Conservation (phyloP, 805 yeast genomes). For the Barnettozyma siamensis region DNA sequence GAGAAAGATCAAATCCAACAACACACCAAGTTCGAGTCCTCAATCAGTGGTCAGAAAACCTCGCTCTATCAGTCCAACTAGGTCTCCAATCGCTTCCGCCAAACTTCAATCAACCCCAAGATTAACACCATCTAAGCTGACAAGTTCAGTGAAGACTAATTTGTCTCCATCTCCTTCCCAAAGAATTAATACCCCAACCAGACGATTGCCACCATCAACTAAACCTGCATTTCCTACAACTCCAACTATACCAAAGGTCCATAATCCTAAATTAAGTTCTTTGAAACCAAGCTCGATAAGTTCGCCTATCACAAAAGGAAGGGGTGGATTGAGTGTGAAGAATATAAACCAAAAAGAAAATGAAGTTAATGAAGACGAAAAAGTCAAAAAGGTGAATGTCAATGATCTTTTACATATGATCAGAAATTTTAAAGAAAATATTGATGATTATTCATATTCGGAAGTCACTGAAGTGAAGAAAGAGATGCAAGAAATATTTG, state of each 20-base stretch:
- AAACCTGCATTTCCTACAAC: background rate
- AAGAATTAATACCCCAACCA: background rate
- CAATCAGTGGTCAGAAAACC: background rate
- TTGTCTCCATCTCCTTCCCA: slow-evolving; percentile 18
- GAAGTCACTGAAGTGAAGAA: slow-evolving; percentile 21
- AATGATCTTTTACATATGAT: slow-evolving; percentile 15
- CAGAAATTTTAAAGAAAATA: slow-evolving; percentile 15
- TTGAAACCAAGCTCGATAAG: background rate
- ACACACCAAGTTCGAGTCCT: slow-evolving; percentile 1
- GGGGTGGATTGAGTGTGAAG: slow-evolving; percentile 8
- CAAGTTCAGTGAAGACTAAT: slow-evolving; percentile 14
- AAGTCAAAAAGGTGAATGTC: slow-evolving; percentile 12
- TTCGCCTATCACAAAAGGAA: slow-evolving; percentile 8
- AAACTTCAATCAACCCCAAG: slow-evolving; percentile 18
- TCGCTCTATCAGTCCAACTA: background rate
- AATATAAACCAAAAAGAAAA: slow-evolving; percentile 7
- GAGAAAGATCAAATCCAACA: slow-evolving; percentile 21
- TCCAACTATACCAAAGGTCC: slow-evolving; percentile 7
- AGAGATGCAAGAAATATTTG: slow-evolving; percentile 19
- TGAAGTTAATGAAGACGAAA: slow-evolving; percentile 12
- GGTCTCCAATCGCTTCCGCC: slow-evolving; percentile 2
- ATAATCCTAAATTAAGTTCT: slow-evolving; percentile 6
- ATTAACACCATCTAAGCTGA: slow-evolving; percentile 21
- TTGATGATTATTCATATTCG: slow-evolving; percentile 17
- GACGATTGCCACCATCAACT: background rate